Conservation (phyloP, 1,284 basidiomycete species). For the Sanghuangporus weigelae region DNA sequence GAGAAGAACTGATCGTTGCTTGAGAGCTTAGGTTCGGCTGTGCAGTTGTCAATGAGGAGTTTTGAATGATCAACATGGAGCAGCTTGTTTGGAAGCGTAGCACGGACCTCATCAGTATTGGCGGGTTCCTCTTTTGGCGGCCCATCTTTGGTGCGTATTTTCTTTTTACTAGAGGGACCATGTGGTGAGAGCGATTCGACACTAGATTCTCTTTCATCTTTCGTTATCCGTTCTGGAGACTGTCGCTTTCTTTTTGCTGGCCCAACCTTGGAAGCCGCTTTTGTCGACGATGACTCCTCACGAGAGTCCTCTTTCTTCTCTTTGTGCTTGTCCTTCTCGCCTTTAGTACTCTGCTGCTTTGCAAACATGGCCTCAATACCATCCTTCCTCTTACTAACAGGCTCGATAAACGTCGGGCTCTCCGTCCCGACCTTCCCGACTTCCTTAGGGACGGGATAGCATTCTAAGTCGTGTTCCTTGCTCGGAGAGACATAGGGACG, state of each 20-base stretch:
- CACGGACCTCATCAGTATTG: background rate
- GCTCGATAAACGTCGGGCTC: slow-evolving; percentile 78
- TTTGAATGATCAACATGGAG: background rate
- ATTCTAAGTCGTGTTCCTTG: slow-evolving; percentile 52
- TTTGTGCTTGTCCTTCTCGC: slow-evolving; percentile 23
- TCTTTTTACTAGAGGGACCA: slow-evolving; percentile 5
- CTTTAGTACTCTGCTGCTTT: slow-evolving; percentile 46
- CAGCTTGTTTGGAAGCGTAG: background rate
- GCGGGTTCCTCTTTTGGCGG: background rate
- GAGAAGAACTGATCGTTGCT: background rate
- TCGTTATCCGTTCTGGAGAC: background rate
- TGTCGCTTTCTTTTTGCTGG: slow-evolving; percentile 1
- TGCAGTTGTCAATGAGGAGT: background rate
- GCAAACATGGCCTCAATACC: slow-evolving; percentile 87
- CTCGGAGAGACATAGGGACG: slow-evolving; percentile 49
- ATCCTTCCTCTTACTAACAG: slow-evolving; percentile 75
- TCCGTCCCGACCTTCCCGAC: slow-evolving; percentile 89
- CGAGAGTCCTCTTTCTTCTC: background rate
- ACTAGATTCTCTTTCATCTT: slow-evolving; percentile 9
- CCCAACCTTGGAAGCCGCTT: background rate
- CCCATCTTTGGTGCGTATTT: background rate
- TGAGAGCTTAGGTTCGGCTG: background rate
- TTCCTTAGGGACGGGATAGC: slow-evolving; percentile 86
- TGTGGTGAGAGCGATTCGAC: slow-evolving; percentile 7
- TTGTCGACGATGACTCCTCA: background rate